A percentile compares a stretch with the other conserved stretches of the same genome.
Conservation (phyloP, 2,329 filamentous ascomycete species). For the Sporothrix mexicana region DNA sequence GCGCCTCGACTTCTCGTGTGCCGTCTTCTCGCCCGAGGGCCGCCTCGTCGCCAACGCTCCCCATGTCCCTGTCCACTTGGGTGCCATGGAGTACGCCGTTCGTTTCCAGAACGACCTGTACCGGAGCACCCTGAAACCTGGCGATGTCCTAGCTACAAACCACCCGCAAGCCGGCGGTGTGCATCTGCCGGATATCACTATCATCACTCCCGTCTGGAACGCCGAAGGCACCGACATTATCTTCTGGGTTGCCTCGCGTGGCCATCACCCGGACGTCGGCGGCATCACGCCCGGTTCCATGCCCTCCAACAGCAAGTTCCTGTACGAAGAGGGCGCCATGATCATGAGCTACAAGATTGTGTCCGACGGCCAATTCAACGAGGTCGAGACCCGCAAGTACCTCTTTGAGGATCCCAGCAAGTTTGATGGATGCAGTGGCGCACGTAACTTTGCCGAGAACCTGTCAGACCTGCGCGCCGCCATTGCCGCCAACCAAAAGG, state of each 20-base stretch:
- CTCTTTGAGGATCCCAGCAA: slow-evolving; percentile 42
- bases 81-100: slow-evolving; percentile 83
- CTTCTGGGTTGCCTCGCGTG: slow-evolving; percentile 80
- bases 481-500: slow-evolving; percentile 76
- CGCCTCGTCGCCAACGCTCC: slow-evolving; percentile 80
- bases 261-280: slow-evolving; percentile 84
- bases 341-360: slow-evolving; percentile 49
- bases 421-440: slow-evolving; percentile 47
- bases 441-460: slow-evolving; percentile 62
- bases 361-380: slow-evolving; percentile 56
- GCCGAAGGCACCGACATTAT: slow-evolving; percentile 65
- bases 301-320: slow-evolving; percentile 46
- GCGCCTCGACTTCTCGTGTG: slow-evolving; percentile 61
- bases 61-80: slow-evolving; percentile 79
- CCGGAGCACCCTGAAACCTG: slow-evolving; percentile 76
- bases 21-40: slow-evolving; percentile 75
- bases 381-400: slow-evolving; percentile 70
- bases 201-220: slow-evolving; percentile 78
- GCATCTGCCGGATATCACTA: slow-evolving; percentile 81
- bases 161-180: slow-evolving; percentile 66
- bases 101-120: slow-evolving; percentile 78
- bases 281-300: slow-evolving; percentile 72
- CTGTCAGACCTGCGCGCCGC: slow-evolving; percentile 78
- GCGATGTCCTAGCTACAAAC: slow-evolving; percentile 83
- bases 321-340: slow-evolving; percentile 53